These are phyloP conservation scores for Ceratobasidium sp. DNA, from an alignment of 1,284 basidiomycete species.

Conservation along the genomic window DNA sequence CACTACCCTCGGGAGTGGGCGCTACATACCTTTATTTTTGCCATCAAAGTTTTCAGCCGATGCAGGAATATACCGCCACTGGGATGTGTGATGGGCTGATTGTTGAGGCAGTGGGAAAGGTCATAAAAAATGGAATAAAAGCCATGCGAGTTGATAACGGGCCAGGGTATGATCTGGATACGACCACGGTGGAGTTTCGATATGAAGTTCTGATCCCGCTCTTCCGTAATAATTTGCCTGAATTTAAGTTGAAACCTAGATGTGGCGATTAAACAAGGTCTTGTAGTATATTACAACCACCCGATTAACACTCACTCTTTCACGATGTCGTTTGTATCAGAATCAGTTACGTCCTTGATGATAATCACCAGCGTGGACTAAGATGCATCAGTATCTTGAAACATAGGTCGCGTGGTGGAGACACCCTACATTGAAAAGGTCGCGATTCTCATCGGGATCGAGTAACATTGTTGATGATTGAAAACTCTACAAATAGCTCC, in stretches of 20 bases:
- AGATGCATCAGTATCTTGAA: background rate
- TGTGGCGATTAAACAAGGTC: conserved; percentile 2
- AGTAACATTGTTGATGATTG: conserved; percentile 66
- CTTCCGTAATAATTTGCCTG: conserved; percentile 62
- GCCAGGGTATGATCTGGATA: conserved; percentile 35
- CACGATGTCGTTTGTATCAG: conserved; percentile 63
- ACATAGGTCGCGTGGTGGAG: too few species aligned
- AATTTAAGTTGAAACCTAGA: conserved; percentile 63
- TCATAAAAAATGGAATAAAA: conserved; percentile 59
- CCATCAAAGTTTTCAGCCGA: conserved; percentile 68
- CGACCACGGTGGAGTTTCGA: conserved; percentile 56
- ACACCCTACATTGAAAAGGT: conserved; percentile 56
- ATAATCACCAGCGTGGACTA: conserved; percentile 64
- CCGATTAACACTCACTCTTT: conserved; percentile 49
- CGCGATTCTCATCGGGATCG: conserved; percentile 64
- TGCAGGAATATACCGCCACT: conserved; percentile 63
- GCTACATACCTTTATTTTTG: conserved; percentile 63
- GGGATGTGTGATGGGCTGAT: conserved; percentile 59
- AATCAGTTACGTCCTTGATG: conserved; percentile 70
- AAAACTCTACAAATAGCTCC: conserved; percentile 57
- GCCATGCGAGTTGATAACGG: conserved; percentile 29
- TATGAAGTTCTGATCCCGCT: conserved; percentile 68
- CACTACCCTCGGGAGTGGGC: background rate
- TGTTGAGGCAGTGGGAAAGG: conserved; percentile 57
- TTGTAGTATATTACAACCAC: too few species aligned